phyloP scores from a whole-genome alignment of 2,329 filamentous ascomycete species.

The Aspergillus ustus region DNA sequence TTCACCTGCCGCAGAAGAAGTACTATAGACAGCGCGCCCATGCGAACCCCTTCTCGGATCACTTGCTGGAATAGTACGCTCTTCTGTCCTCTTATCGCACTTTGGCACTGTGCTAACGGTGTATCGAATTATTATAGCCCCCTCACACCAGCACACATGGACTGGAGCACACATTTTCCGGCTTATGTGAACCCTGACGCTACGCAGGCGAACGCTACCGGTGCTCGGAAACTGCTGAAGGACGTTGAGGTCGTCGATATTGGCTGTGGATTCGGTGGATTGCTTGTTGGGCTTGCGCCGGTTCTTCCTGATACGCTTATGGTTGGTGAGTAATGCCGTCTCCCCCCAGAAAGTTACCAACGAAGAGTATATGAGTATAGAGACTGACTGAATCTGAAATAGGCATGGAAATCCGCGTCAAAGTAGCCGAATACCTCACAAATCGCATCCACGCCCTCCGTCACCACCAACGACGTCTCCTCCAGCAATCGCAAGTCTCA shows the following conservation, averaged over 20 bases:
- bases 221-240: constrained; percentile 57
- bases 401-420: constrained; percentile 91
- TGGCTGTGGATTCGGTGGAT: constrained; percentile 92
- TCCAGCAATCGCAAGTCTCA: constrained; percentile 14
- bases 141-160: constrained; percentile 77
- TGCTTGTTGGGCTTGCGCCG: constrained; percentile 83
- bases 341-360: background rate
- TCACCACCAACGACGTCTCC: constrained; percentile 40
- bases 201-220: constrained; percentile 36
- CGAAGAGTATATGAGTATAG: background rate
- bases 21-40: constrained; percentile 96
- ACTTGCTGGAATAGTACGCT: constrained; percentile 81
- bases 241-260: constrained; percentile 94
- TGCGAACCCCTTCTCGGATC: constrained; percentile 97
- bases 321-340: constrained; percentile 64
- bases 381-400: background rate
- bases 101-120: background rate
- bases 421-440: constrained; percentile 88
- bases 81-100: constrained; percentile 19
- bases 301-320: constrained; percentile 80
- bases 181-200: constrained; percentile 61
- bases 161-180: constrained; percentile 87
- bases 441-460: constrained; percentile 84
- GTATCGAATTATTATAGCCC: constrained; percentile 62
- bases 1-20: constrained; percentile 82